Conservation (phyloP, 306 rosid species). For the Parietaria judaica region DNA sequence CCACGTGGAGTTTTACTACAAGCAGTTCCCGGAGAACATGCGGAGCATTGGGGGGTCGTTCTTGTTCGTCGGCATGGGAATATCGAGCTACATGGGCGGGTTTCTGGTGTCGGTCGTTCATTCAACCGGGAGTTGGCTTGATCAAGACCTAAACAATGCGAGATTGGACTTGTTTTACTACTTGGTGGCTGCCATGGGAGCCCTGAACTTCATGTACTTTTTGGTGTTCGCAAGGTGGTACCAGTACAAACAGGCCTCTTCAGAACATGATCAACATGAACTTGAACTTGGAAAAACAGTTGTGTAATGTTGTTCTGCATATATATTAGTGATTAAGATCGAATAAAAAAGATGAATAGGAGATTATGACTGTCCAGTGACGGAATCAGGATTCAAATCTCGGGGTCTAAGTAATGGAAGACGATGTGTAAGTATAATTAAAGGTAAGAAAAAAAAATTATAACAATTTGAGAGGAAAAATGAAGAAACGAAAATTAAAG, state of each 20-base stretch:
- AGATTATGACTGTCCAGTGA: too few species aligned
- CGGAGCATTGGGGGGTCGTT: conserved; percentile 34
- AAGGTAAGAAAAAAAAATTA: too few species aligned
- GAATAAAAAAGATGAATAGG: too few species aligned
- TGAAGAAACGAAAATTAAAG: too few species aligned
- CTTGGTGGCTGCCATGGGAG: conserved; percentile 31
- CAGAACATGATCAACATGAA: background rate
- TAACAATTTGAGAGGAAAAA: too few species aligned
- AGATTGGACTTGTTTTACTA: conserved; percentile 50
- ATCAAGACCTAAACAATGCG: conserved; percentile 47
- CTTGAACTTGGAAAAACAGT: conserved; percentile 12
- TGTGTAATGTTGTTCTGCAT: conserved; percentile 8
- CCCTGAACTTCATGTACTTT: conserved; percentile 38
- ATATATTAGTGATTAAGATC: background rate
- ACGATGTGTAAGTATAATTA: too few species aligned
- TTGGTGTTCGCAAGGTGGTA: conserved; percentile 50
- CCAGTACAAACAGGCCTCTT: conserved; percentile 39
- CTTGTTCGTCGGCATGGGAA: conserved; percentile 19
- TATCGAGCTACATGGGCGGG: conserved; percentile 37
- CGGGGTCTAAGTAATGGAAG: too few species aligned
- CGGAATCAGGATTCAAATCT: too few species aligned
- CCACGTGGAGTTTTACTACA: conserved; percentile 26
- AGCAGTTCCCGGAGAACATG: conserved; percentile 37
- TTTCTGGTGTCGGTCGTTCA: conserved; percentile 31
- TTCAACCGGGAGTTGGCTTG: conserved; percentile 24